These are phyloP conservation scores for Irpex sp. DNA, from an alignment of 1,284 basidiomycete species.

Conservation along the genomic window DNA sequence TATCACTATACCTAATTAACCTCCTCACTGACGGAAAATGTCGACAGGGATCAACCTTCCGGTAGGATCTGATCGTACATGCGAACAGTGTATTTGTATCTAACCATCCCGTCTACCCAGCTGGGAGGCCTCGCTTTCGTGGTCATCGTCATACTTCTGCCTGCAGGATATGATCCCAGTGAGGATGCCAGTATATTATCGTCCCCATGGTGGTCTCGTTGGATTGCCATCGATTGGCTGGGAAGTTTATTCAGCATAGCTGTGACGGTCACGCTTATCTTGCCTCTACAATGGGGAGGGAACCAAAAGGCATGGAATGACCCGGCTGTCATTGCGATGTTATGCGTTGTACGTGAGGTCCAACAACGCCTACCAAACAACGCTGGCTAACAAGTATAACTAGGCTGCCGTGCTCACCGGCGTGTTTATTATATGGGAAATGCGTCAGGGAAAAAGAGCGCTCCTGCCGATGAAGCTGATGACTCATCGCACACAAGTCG, in stretches of 20 bases:
- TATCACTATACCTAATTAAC: neutral
- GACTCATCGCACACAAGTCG: neutral
- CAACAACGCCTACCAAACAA: neutral
- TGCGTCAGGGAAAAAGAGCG: neutral
- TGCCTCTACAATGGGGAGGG: constrained; percentile 2
- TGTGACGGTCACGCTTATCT: neutral
- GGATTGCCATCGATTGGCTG: neutral
- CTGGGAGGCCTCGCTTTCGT: neutral
- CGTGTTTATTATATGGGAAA: neutral
- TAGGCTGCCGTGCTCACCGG: neutral
- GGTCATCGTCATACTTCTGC: neutral
- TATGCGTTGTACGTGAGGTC: neutral
- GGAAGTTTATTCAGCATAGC: neutral
- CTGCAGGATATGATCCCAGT: neutral
- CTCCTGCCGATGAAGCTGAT: neutral
- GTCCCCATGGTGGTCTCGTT: neutral
- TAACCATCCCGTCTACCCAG: neutral
- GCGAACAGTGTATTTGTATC: neutral
- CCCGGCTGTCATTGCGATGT: neutral
- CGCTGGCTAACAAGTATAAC: neutral
- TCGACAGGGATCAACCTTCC: neutral
- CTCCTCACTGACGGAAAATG: neutral
- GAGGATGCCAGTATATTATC: neutral
- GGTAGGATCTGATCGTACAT: neutral
- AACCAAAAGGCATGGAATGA: neutral